A percentile compares a stretch with the other conserved stretches of the same genome.
Conservation (phyloP, 495 filamentous ascomycete species). For the Bryoglossum gracile region DNA sequence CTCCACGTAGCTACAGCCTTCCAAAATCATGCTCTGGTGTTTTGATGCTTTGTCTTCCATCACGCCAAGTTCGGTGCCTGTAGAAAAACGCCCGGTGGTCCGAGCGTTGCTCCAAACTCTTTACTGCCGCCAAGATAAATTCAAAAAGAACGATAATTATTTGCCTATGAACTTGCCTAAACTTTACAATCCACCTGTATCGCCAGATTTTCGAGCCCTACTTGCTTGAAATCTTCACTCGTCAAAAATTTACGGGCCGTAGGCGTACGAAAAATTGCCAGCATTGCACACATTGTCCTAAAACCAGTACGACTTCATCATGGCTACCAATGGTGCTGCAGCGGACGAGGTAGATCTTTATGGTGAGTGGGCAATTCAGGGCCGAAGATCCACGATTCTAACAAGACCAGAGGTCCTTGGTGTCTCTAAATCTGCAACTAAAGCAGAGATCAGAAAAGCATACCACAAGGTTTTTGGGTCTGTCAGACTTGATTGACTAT, state of each 20-base stretch:
- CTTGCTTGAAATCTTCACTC: too few relatives aligned
- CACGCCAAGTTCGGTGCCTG: too few relatives aligned
- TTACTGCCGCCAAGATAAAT: constrained; percentile 25
- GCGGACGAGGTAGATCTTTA: constrained; percentile 52
- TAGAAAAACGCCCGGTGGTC: too few relatives aligned
- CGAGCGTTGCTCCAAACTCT: constrained; percentile 5
- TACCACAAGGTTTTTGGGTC: constrained; percentile 74
- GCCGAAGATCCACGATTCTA: constrained; percentile 1
- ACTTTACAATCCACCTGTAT: background rate
- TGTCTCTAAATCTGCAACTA: constrained; percentile 58
- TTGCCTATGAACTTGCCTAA: too few relatives aligned
- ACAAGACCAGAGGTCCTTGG: constrained; percentile 60
- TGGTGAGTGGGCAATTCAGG: constrained; percentile 36
- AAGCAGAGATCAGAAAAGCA: constrained; percentile 90
- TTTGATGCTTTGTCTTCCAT: too few relatives aligned
- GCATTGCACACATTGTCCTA: too few relatives aligned
- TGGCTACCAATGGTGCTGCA: constrained; percentile 23
- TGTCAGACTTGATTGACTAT: background rate
- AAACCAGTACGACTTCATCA: too few relatives aligned
- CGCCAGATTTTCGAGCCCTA: background rate
- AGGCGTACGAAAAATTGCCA: background rate
- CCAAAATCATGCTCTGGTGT: background rate
- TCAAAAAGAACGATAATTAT: constrained; percentile 1
- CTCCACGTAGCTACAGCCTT: background rate
- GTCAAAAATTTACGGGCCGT: too few relatives aligned